These are phyloP conservation scores for Phytophthora pinifolia DNA, from an alignment of 352 stramenopile species.

Conservation along the genomic window DNA sequence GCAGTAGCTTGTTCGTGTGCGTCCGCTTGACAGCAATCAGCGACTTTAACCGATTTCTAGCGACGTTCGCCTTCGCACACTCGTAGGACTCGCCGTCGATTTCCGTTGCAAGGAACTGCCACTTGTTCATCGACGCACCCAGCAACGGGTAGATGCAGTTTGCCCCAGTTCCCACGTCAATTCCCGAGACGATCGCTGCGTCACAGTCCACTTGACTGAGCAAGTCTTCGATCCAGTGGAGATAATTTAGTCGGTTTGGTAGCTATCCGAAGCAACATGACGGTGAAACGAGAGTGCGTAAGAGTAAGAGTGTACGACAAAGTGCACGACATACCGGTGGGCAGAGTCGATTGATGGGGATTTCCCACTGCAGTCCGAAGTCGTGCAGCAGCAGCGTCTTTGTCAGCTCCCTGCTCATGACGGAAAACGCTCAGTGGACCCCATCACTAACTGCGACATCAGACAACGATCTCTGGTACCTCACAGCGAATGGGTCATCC, in stretches of 20 bases:
- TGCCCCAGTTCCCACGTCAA: constrained; percentile 96
- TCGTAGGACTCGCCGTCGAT: constrained; percentile 88
- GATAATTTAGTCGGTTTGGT: constrained; percentile 93
- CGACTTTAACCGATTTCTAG: constrained; percentile 79
- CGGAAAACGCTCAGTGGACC: constrained; percentile 27
- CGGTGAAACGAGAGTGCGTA: not conserved
- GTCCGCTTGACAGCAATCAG: constrained; percentile 59
- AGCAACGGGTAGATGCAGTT: constrained; percentile 96
- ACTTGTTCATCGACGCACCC: constrained; percentile 83
- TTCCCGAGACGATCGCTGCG: constrained; percentile 52
- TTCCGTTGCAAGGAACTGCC: constrained; percentile 94
- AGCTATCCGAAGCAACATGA: constrained; percentile 39
- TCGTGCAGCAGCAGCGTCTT: constrained; percentile 90
- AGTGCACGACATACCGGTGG: constrained; percentile 79
- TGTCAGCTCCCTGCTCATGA: constrained; percentile 81
- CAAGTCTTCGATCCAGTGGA: constrained; percentile 95
- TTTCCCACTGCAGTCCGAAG: constrained; percentile 89
- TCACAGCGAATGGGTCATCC: constrained; percentile 74
- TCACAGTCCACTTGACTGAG: constrained; percentile 48
- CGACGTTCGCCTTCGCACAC: constrained; percentile 87
- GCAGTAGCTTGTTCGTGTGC: constrained; percentile 41
- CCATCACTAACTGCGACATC: not conserved
- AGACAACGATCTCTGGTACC: constrained; percentile 28
- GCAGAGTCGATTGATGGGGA: constrained; percentile 92
- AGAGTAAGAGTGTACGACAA: too few species aligned